Percentiles rank a stretch among this genome's conserved stretches.
phyloP scores from a whole-genome alignment of 2,329 filamentous ascomycete species.

The Zasmidium citrigriseum region DNA sequence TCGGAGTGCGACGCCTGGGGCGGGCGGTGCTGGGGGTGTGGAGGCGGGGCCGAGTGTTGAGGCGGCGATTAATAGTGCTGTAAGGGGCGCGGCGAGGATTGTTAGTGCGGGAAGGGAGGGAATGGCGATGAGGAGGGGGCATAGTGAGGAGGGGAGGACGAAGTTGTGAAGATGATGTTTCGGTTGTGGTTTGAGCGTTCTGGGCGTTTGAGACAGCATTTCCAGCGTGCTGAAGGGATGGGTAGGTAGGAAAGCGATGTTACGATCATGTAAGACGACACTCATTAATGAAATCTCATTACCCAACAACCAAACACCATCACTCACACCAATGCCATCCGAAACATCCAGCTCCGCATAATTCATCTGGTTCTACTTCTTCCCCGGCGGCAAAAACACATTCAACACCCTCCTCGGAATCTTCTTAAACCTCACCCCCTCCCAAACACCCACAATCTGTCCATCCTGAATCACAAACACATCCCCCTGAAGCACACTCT shows the following conservation, averaged over 20 bases:
- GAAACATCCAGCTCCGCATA: no score
- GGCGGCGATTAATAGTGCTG: conserved; percentile 30
- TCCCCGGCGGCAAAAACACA: conserved; percentile 62
- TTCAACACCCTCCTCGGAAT: conserved; percentile 65
- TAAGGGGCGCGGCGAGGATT: conserved; percentile 31
- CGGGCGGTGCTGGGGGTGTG: conserved; percentile 9
- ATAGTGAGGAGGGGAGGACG: conserved; percentile 39
- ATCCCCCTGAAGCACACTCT: conserved; percentile 29
- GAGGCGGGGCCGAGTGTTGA: conserved; percentile 27
- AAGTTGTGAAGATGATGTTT: conserved; percentile 31
- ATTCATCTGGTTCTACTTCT: conserved; percentile 36
- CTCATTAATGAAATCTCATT: no score
- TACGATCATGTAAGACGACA: no score
- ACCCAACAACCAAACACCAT: background rate
- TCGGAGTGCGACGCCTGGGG: conserved; percentile 17
- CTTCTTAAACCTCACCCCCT: conserved; percentile 43
- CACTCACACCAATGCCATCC: no score
- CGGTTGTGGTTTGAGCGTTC: background rate
- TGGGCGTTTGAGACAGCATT: no score
- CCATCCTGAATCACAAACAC: conserved; percentile 35
- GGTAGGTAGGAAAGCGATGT: no score
- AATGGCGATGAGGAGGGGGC: conserved; percentile 28
- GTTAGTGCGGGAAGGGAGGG: conserved; percentile 21
- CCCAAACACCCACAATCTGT: conserved; percentile 34
- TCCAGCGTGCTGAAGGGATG: no score